A percentile compares a stretch with the other conserved stretches of the same genome.
Evolutionary conservation across 2,329 filamentous ascomycete genomes (phyloP).

Genomic region (Fusarium mundagurra): DNA sequence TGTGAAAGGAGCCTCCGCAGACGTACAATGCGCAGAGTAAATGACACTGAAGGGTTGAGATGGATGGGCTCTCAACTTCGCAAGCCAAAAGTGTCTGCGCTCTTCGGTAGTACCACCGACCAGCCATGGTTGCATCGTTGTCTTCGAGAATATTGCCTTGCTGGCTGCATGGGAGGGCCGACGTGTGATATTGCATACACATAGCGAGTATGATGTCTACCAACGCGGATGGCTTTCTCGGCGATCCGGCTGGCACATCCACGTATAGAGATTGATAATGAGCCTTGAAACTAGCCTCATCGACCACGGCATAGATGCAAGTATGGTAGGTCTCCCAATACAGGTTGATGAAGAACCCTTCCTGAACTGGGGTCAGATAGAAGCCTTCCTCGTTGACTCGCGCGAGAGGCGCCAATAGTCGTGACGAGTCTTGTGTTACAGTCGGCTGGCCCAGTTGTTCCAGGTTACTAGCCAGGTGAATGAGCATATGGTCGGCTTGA

Average conservation of each 20-base stretch:
- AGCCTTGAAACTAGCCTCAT: constrained; percentile 3
- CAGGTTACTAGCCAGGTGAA: constrained; percentile 10
- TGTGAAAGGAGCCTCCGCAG: constrained; percentile 7
- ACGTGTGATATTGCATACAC: constrained; percentile 14
- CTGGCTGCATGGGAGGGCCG: not conserved
- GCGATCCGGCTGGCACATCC: not conserved
- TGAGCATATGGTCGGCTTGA: constrained; percentile 23
- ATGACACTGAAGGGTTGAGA: constrained; percentile 9
- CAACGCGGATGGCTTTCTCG: not conserved
- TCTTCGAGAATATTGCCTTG: constrained; percentile 1
- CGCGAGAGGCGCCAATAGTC: not conserved
- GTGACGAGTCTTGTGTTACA: not conserved
- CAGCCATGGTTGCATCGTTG: constrained; percentile 7
- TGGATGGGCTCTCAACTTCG: constrained; percentile 7
- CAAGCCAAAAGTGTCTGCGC: constrained; percentile 9
- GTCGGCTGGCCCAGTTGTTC: not conserved
- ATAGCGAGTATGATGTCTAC: constrained; percentile 15
- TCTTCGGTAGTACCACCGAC: constrained; percentile 13
- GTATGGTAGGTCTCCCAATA: constrained; percentile 23
- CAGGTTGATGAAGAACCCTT: constrained; percentile 5
- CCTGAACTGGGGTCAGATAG: constrained; percentile 1
- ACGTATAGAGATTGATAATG: constrained; percentile 2
- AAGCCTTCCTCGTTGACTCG: not conserved
- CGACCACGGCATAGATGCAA: not conserved
- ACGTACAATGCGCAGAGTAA: not conserved